Percentiles rank a stretch among this genome's conserved stretches.
phyloP scores from a whole-genome alignment of 352 stramenopile species.

The Phytophthora constricta region DNA sequence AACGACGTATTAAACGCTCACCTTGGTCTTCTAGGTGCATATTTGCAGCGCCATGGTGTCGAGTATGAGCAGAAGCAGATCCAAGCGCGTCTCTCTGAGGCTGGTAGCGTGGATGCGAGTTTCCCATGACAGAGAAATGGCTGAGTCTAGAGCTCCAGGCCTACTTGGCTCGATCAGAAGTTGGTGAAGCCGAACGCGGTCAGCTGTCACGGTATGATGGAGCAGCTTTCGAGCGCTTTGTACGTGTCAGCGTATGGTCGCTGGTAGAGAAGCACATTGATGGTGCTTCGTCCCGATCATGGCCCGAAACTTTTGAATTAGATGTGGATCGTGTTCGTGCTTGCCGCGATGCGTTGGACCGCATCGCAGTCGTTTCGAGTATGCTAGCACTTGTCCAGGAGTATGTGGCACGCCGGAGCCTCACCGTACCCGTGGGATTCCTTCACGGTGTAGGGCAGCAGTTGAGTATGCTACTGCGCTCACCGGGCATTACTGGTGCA shows the following conservation, averaged over 20 bases:
- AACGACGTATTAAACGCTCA: constrained; percentile 70
- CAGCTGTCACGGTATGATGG: constrained; percentile 39
- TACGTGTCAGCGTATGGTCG: constrained; percentile 52
- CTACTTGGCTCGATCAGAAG: constrained; percentile 30
- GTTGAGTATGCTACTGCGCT: constrained; percentile 52
- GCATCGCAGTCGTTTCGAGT: constrained; percentile 60
- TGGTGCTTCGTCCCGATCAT: constrained; percentile 37
- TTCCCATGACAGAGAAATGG: constrained; percentile 62
- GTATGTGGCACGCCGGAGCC: constrained; percentile 39
- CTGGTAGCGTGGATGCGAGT: constrained; percentile 25
- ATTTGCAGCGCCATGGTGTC: constrained; percentile 63
- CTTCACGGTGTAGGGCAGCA: constrained; percentile 37
- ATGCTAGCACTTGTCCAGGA: constrained; percentile 71
- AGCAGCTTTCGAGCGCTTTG: constrained; percentile 49
- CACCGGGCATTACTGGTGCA: constrained; percentile 48
- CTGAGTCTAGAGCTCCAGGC: constrained; percentile 43
- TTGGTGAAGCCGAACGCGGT: constrained; percentile 32
- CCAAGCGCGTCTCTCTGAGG: constrained; percentile 36
- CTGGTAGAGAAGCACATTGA: constrained; percentile 66
- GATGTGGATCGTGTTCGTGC: constrained; percentile 62
- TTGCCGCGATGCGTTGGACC: constrained; percentile 63
- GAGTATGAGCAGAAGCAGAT: constrained; percentile 73
- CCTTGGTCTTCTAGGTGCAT: constrained; percentile 54
- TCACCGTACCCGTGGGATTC: constrained; percentile 40
- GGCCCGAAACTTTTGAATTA: constrained; percentile 72